Percentiles rank a stretch among this genome's conserved stretches.
Evolutionary conservation across 2,329 filamentous ascomycete genomes (phyloP).

Genomic region (Dactylellina sp.): DNA sequence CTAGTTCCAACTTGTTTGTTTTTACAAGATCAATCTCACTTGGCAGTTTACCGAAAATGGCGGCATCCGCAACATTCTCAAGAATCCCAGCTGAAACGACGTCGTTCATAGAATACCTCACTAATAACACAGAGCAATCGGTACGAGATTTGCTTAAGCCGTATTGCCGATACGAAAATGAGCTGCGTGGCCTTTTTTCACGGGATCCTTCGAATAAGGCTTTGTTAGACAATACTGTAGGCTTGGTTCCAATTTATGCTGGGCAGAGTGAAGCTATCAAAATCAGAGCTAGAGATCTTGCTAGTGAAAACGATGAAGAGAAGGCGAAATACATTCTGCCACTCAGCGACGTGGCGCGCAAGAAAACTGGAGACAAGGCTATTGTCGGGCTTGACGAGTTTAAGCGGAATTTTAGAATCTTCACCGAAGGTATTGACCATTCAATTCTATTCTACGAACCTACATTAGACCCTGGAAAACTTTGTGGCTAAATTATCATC

Average conservation of each 20-base stretch:
- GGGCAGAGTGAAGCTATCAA: constrained; percentile 69
- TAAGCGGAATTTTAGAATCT: constrained; percentile 80
- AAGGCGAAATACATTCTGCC: constrained; percentile 71
- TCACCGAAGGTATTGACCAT: constrained; percentile 74
- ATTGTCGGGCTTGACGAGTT: constrained; percentile 78
- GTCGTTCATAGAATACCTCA: constrained; percentile 68
- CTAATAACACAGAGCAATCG: constrained; percentile 67
- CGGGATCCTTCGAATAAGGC: constrained; percentile 69
- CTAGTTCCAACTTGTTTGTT: too few relatives aligned
- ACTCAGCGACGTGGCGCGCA: too few relatives aligned
- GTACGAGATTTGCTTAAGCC: constrained; percentile 73
- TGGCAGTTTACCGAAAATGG: too few relatives aligned
- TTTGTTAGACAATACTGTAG: constrained; percentile 67
- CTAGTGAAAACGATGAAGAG: constrained; percentile 71
- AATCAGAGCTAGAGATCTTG: constrained; percentile 72
- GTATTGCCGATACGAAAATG: constrained; percentile 75
- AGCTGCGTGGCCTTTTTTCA: constrained; percentile 76
- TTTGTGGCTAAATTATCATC: too few relatives aligned
- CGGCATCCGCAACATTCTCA: too few relatives aligned
- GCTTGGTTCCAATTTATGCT: constrained; percentile 75
- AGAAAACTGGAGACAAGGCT: constrained; percentile 74
- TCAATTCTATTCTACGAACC: too few relatives aligned
- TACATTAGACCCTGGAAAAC: too few relatives aligned
- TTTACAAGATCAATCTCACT: too few relatives aligned
- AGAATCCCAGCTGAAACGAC: neutral